Base-by-base conservation (phyloP, 1,139 yeast species). In the Geotrichum reessii region DNA sequence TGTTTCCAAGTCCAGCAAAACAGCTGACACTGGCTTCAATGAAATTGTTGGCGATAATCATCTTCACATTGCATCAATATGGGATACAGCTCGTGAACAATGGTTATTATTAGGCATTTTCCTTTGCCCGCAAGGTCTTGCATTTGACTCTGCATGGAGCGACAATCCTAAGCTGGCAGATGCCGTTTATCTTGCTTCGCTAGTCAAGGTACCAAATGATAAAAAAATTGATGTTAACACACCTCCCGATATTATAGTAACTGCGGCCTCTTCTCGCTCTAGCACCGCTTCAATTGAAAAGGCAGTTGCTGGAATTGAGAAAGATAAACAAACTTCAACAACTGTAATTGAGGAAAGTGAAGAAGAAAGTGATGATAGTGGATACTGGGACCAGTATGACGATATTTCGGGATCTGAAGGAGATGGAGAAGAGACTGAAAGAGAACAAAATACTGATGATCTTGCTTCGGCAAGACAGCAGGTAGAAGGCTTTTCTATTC, bases 311-410 rank as follows among this genome's bases (percentile, higher is more conserved):
- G 50, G 24, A 28, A 22, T 11, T 4, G 31, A 24, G 11, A 24
- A 17, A 9, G 14, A 9, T 24, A 12, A 9, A 2, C 28, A 47
- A 24, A 24, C 12, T 22, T 11, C 37, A 28, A 14, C 14, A 37
- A 5, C 51, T 6, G 25, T n/a, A 7, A 28, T n/a, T 17, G 54
- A 52, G 11, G 54, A 50, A 2, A 48, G 28, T 21, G 47, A 48
- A 24, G 56, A 40, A 12, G 50, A 40, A 1, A 49, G 25, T 7
- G 53, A 56, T 6, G 50, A 50, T 8, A 52, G 48, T 40, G 55
- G 49, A 22, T 56, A 56, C 31, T 56, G 59, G 59, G 31, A 46
- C 22, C 56, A 51, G 28, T 56, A 56, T 22, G 59, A 56, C 44
- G 50, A 56, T 24, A n/a, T 52, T 12, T 47, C 53, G 7, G 56